Conservation (phyloP, 768 basidiomycete genomes). For the Cyclocybe aegerita region DNA sequence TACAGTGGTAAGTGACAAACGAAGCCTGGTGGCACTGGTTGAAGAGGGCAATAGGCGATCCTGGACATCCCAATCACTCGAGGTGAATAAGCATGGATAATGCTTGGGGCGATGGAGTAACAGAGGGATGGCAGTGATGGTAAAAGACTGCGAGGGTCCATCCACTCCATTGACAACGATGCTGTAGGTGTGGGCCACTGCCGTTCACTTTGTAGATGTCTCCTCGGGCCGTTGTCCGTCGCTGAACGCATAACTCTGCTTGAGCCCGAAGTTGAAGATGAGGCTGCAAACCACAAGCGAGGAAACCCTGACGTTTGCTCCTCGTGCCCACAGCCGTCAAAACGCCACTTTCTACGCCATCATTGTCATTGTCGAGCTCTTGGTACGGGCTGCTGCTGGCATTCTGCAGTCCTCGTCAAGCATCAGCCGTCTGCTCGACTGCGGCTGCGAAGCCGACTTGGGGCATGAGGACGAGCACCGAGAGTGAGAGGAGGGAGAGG, state of each 20-base stretch:
- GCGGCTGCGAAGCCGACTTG: constrained; percentile 17
- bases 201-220: no score
- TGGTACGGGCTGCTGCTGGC: constrained; percentile 28
- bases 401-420: constrained; percentile 66
- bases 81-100: no score
- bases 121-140: constrained; percentile 20
- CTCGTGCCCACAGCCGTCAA: constrained; percentile 55
- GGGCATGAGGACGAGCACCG: neutral
- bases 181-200: no score
- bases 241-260: no score
- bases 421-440: constrained; percentile 43
- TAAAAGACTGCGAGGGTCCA: neutral
- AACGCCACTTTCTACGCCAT: constrained; percentile 48
- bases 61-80: no score
- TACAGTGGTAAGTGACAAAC: no score
- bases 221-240: no score
- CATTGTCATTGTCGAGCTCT: constrained; percentile 29
- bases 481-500: constrained; percentile 11
- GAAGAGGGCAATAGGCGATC: no score
- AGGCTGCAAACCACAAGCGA: constrained; percentile 34
- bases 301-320: constrained; percentile 58
- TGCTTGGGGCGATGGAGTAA: no score
- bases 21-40: no score
- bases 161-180: no score
- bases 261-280: no score